These are phyloP conservation scores for Arthroderma sp. DNA, from an alignment of 2,329 filamentous ascomycete species.

Conservation along the genomic window DNA sequence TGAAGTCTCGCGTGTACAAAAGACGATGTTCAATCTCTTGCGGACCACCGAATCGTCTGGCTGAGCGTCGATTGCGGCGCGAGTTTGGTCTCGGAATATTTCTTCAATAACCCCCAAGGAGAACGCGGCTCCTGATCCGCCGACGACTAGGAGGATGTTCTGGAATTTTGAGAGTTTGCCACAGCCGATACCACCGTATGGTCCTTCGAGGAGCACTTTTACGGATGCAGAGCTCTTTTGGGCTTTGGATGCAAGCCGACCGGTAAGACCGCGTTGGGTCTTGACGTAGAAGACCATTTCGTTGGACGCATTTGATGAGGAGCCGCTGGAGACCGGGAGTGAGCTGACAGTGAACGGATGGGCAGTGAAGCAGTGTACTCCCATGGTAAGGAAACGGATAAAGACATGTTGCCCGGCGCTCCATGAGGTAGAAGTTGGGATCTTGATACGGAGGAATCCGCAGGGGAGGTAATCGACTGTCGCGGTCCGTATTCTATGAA, in stretches of 20 bases:
- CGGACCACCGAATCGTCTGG: background rate
- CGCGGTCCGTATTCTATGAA: constrained; percentile 38
- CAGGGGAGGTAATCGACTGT: constrained; percentile 28
- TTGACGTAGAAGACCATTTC: constrained; percentile 43
- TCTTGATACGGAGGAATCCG: constrained; percentile 29
- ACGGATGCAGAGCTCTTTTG: constrained; percentile 24
- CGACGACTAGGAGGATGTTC: constrained; percentile 36
- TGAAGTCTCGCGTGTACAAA: constrained; percentile 1
- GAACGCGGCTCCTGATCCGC: constrained; percentile 45
- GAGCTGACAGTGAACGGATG: constrained; percentile 2
- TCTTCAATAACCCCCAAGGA: constrained; percentile 38
- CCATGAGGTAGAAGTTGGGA: constrained; percentile 37
- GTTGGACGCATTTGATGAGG: constrained; percentile 1
- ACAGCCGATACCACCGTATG: constrained; percentile 41
- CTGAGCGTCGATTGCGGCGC: background rate
- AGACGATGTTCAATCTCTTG: background rate
- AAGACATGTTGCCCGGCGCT: constrained; percentile 31
- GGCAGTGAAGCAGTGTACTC: background rate
- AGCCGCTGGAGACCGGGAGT: background rate
- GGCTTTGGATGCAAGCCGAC: constrained; percentile 30
- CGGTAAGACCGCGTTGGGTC: constrained; percentile 38
- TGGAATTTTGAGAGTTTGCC: constrained; percentile 29
- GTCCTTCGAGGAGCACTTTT: constrained; percentile 43
- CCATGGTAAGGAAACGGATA: background rate
- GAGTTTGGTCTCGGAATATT: constrained; percentile 11